Evolutionary conservation across 2,329 filamentous ascomycete genomes (phyloP).

Genomic region (Setomelanomma holmii): DNA sequence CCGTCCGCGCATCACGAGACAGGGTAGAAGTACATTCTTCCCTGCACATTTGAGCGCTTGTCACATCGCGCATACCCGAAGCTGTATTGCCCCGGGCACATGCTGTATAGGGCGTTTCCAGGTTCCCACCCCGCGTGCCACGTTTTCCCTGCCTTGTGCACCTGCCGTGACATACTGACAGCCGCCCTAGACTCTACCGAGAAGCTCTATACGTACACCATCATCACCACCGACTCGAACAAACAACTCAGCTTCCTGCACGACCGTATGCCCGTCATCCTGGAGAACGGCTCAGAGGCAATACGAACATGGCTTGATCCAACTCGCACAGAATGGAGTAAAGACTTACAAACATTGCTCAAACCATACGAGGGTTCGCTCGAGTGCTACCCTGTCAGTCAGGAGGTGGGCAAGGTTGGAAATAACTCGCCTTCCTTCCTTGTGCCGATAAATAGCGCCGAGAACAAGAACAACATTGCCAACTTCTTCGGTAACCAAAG

Average conservation of each 20-base stretch:
- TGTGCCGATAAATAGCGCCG: constrained; percentile 79
- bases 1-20: constrained; percentile 1
- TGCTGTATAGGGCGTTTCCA: constrained; percentile 15
- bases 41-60: too few relatives aligned
- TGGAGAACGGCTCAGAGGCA: constrained; percentile 76
- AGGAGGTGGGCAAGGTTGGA: constrained; percentile 92
- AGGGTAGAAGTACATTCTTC: too few relatives aligned
- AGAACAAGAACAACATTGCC: constrained; percentile 91
- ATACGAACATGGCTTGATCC: constrained; percentile 83
- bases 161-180: constrained; percentile 29
- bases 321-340: constrained; percentile 72
- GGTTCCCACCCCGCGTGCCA: constrained; percentile 24
- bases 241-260: constrained; percentile 85
- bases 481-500: constrained; percentile 81
- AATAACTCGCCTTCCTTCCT: constrained; percentile 87
- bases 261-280: constrained; percentile 92
- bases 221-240: constrained; percentile 91
- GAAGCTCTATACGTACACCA: constrained; percentile 85
- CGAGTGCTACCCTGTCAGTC: constrained; percentile 83
- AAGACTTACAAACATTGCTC: constrained; percentile 78
- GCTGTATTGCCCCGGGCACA: constrained; percentile 3
- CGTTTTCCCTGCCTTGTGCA: constrained; percentile 24
- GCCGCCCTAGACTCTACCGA: constrained; percentile 62
- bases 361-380: constrained; percentile 80
- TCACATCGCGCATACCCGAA: constrained; percentile 4